Evolutionary conservation across 208 protist species (phyloP).

Genomic region (Trypanosoma brucei): DNA sequence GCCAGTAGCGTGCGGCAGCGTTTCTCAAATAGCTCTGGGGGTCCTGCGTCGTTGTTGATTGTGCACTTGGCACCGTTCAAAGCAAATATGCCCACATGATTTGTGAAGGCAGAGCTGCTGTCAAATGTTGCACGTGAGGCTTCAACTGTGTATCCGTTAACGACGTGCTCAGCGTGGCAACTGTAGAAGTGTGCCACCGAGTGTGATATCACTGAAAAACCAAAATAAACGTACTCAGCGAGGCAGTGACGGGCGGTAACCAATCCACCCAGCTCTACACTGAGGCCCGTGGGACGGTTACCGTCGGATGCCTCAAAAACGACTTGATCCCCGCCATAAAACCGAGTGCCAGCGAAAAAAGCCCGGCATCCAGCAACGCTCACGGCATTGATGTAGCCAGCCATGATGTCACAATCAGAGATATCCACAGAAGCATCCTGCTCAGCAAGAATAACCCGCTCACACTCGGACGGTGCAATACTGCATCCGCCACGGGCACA

Average conservation of each 20-base stretch:
- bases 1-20: constrained; percentile 29
- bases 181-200: constrained; percentile 64
- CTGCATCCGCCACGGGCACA: constrained; percentile 29
- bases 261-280: constrained; percentile 65
- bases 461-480: constrained; percentile 28
- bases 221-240: constrained; percentile 63
- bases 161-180: constrained; percentile 60
- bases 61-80: constrained; percentile 68
- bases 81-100: constrained; percentile 69
- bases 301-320: constrained; percentile 23
- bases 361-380: constrained; percentile 61
- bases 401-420: constrained; percentile 37
- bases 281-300: constrained; percentile 46
- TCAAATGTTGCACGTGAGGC: constrained; percentile 61
- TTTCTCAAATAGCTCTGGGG: constrained; percentile 27
- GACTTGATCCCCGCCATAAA: constrained; percentile 20
- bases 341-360: constrained; percentile 37
- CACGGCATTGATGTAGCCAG: constrained; percentile 46
- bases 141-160: constrained; percentile 82
- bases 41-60: constrained; percentile 32
- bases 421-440: constrained; percentile 62
- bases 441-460: constrained; percentile 68
- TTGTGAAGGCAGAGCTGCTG: constrained; percentile 52
- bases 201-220: constrained; percentile 66
- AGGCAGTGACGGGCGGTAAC: constrained; percentile 52